Evolutionary conservation across 2,329 filamentous ascomycete genomes (phyloP).

Genomic region (Neurospora sp.): DNA sequence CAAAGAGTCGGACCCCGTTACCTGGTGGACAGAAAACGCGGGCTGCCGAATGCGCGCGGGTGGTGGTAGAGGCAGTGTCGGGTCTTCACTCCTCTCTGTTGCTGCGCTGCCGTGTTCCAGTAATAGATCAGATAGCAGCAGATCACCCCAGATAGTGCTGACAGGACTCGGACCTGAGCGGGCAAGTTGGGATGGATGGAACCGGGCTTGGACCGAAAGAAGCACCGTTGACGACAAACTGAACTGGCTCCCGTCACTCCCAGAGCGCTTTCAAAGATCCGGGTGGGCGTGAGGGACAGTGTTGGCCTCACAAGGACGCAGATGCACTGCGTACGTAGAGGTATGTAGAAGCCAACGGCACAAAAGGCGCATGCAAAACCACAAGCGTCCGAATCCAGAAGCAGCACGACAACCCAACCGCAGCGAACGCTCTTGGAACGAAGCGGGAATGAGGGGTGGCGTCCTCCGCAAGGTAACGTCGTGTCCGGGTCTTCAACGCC

Average conservation of each 20-base stretch:
- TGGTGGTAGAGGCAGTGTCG: not conserved
- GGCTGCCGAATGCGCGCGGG: not conserved
- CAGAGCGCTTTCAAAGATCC: not conserved
- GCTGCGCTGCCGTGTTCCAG: not conserved
- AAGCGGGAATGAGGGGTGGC: not conserved
- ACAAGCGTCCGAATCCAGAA: not conserved
- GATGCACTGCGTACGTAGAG: not conserved
- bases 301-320: not conserved
- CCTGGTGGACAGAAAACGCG: not conserved
- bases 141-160: not conserved
- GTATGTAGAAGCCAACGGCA: not conserved
- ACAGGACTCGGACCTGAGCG: not conserved
- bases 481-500: not conserved
- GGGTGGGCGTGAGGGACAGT: not conserved
- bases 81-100: not conserved
- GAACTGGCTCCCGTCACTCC: not conserved
- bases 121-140: not conserved
- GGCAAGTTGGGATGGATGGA: not conserved
- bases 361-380: not conserved
- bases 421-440: not conserved
- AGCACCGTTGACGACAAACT: not conserved
- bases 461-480: not conserved
- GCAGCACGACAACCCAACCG: not conserved
- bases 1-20: not conserved
- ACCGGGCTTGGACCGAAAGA: not conserved